Conservation (phyloP, 495 filamentous ascomycete genomes). For the Aspergillus coremiiformis region DNA sequence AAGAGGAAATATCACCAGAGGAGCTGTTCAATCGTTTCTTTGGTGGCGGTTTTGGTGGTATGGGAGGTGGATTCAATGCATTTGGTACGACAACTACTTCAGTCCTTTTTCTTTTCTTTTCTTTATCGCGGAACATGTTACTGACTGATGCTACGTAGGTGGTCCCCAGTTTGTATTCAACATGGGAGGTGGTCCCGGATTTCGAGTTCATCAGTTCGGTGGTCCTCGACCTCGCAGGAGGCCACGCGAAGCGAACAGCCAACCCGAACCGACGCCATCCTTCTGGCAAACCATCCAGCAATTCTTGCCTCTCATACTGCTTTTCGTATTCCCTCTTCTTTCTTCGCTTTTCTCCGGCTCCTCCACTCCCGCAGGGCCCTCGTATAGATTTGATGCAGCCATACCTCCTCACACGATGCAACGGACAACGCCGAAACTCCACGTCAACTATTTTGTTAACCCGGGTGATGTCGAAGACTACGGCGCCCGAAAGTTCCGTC, state of each 20-base stretch:
- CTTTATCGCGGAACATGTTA: constrained; percentile 5
- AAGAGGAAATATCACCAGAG: constrained; percentile 91
- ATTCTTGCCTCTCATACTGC: constrained; percentile 76
- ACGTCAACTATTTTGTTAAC: constrained; percentile 78
- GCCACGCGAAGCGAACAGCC: constrained; percentile 55
- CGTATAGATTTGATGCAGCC: constrained; percentile 61
- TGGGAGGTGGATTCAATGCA: constrained; percentile 50
- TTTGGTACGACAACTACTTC: constrained; percentile 45
- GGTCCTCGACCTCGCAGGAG: constrained; percentile 59
- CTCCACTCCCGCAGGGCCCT: constrained; percentile 52
- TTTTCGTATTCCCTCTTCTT: constrained; percentile 83
- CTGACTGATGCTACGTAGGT: constrained; percentile 47
- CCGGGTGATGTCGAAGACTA: constrained; percentile 67
- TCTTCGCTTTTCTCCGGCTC: constrained; percentile 67
- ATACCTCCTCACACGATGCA: constrained; percentile 62
- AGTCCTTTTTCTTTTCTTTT: neutral
- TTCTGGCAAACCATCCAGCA: constrained; percentile 44
- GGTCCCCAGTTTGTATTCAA: constrained; percentile 90
- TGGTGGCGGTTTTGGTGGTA: constrained; percentile 48
- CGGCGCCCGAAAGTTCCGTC: constrained; percentile 53
- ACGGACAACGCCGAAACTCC: constrained; percentile 60
- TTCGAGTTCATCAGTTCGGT: constrained; percentile 83
- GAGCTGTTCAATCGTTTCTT: constrained; percentile 97
- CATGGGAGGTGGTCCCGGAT: constrained; percentile 71
- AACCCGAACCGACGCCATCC: constrained; percentile 43